Percentiles rank a stretch among this genome's conserved stretches.
Evolutionary conservation across 2,329 filamentous ascomycete genomes (phyloP).

Genomic region (Didymella sp.): DNA sequence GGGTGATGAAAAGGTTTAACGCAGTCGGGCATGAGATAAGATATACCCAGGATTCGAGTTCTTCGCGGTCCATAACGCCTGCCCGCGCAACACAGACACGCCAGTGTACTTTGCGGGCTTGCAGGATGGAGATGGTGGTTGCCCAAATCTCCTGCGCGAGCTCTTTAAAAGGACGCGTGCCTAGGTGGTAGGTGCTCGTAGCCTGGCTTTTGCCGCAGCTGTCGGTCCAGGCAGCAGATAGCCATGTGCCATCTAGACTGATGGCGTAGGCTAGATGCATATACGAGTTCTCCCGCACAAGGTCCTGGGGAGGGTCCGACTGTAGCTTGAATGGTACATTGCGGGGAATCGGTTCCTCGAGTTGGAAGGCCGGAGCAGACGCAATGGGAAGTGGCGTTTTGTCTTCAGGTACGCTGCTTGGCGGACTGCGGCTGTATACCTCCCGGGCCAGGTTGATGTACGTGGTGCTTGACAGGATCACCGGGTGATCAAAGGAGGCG

Average conservation of each 20-base stretch:
- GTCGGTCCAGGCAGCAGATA: conserved; percentile 82
- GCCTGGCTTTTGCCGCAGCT: conserved; percentile 76
- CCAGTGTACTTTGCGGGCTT: conserved; percentile 75
- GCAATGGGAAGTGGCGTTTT: conserved; percentile 58
- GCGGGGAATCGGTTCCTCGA: conserved; percentile 74
- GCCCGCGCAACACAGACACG: conserved; percentile 77
- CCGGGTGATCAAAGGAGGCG: conserved; percentile 67
- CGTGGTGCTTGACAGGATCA: conserved; percentile 67
- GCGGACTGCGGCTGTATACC: conserved; percentile 76
- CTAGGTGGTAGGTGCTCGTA: conserved; percentile 74
- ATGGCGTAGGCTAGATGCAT: conserved; percentile 81
- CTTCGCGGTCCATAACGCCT: conserved; percentile 70
- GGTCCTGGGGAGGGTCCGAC: conserved; percentile 71
- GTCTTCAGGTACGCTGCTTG: conserved; percentile 47
- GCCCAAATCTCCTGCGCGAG: conserved; percentile 80
- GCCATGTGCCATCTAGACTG: conserved; percentile 78
- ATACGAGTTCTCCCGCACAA: conserved; percentile 79
- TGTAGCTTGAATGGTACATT: conserved; percentile 77
- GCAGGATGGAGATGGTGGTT: conserved; percentile 75
- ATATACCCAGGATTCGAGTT: conserved; percentile 59
- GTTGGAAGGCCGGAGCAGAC: conserved; percentile 73
- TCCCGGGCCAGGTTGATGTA: conserved; percentile 72
- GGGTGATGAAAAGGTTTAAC: conserved; percentile 54
- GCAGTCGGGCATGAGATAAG: conserved; percentile 47
- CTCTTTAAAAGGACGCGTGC: conserved; percentile 67